phyloP scores from a whole-genome alignment of 768 basidiomycete genomes.

The Galerina sulciceps region DNA sequence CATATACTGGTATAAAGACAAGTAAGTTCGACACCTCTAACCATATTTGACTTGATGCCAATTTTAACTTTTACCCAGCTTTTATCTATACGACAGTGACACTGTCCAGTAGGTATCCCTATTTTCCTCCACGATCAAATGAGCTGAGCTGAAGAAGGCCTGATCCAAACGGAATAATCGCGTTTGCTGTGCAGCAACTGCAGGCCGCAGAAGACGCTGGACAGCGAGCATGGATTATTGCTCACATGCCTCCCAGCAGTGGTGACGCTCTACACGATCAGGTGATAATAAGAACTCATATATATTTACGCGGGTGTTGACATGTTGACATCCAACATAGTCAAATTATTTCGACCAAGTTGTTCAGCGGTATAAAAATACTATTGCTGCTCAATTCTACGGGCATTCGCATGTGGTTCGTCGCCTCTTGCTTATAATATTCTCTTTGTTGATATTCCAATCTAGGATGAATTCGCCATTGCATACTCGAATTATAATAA shows the following conservation, averaged over 20 bases:
- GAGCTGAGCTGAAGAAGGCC: constrained; percentile 23
- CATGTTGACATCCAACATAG: constrained; percentile 27
- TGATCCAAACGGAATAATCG: constrained; percentile 65
- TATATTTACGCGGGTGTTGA: not conserved
- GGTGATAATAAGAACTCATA: constrained; percentile 30
- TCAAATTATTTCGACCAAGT: constrained; percentile 70
- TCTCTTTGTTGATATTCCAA: not conserved
- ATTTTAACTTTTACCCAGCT: constrained; percentile 34
- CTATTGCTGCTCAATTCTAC: constrained; percentile 64
- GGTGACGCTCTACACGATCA: constrained; percentile 55
- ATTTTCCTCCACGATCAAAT: not conserved
- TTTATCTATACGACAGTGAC: constrained; percentile 65
- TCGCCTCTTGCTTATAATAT: no score
- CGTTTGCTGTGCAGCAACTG: constrained; percentile 55
- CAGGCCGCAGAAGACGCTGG: constrained; percentile 64
- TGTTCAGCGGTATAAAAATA: constrained; percentile 60
- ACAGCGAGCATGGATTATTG: constrained; percentile 65
- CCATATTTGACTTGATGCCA: not conserved
- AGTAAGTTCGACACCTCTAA: constrained; percentile 36
- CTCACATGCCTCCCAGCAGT: constrained; percentile 59
- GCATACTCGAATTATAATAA: constrained; percentile 58
- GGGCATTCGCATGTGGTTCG: constrained; percentile 55
- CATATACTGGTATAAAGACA: constrained; percentile 64
- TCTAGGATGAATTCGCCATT: constrained; percentile 61
- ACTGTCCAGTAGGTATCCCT: constrained; percentile 39